Percentiles rank a stretch among this genome's conserved stretches.
phyloP scores from a whole-genome alignment of 345 rosid species.

The Rhodomyrtus tomentosa region DNA sequence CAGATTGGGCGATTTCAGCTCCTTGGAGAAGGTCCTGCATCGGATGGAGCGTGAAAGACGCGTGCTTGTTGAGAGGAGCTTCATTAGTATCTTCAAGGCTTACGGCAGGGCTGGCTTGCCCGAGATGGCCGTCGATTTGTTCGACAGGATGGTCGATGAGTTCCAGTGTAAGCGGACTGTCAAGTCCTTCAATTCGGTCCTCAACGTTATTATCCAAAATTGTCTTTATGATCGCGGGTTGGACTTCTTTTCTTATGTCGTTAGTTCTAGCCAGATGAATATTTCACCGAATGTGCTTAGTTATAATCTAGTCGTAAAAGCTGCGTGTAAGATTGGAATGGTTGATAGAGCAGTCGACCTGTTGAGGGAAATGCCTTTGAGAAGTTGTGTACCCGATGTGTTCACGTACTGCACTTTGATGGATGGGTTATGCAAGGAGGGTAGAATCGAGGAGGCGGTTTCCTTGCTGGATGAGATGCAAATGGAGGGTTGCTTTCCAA shows the following conservation, averaged over 20 bases:
- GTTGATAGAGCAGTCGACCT: constrained; percentile 62
- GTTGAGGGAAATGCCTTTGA: constrained; percentile 58
- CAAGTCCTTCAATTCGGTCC: constrained; percentile 78
- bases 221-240: constrained; percentile 46
- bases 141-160: constrained; percentile 47
- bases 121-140: constrained; percentile 51
- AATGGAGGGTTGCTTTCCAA: constrained; percentile 75
- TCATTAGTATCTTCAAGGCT: constrained; percentile 53
- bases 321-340: constrained; percentile 56
- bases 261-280: constrained; percentile 28
- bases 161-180: constrained; percentile 66
- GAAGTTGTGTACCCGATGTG: constrained; percentile 51
- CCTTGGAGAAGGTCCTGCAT: constrained; percentile 44
- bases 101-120: constrained; percentile 63
- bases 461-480: constrained; percentile 91
- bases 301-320: constrained; percentile 65
- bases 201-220: constrained; percentile 54
- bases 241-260: constrained; percentile 51
- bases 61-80: constrained; percentile 41
- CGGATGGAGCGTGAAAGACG: constrained; percentile 57
- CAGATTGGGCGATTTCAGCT: constrained; percentile 35
- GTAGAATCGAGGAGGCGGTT: constrained; percentile 76
- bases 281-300: constrained; percentile 52
- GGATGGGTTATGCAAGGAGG: constrained; percentile 86
- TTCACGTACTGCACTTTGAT: constrained; percentile 85